Percentiles rank a stretch among this genome's conserved stretches.
These are phyloP conservation scores for Trypanosoma caninum DNA, from an alignment of 208 protist genomes.

Conservation along the genomic window DNA sequence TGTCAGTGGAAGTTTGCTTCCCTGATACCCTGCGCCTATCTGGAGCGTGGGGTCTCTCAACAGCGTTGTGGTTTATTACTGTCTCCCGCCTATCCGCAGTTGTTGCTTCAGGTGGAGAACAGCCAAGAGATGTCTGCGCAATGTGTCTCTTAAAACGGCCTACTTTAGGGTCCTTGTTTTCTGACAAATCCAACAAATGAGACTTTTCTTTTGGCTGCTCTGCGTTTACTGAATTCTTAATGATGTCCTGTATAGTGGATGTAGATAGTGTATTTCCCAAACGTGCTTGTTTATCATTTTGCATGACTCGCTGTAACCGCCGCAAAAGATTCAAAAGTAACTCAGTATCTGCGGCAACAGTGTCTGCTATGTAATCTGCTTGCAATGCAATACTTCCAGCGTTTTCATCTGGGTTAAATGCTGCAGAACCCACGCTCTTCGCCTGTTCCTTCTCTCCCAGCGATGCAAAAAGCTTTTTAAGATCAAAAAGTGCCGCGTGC, in stretches of 20 bases:
- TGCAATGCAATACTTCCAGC: conserved; percentile 1
- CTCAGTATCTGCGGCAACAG: not conserved
- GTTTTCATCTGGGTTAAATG: not conserved
- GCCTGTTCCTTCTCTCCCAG: not conserved
- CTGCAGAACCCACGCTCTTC: not conserved
- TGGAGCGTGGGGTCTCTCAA: not conserved
- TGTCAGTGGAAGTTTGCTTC: too few relatives aligned
- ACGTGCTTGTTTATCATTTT: not conserved
- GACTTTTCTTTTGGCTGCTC: not conserved
- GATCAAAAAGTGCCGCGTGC: not conserved
- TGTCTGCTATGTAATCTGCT: not conserved
- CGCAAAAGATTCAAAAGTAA: not conserved
- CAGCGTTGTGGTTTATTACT: not conserved
- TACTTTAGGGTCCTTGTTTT: too few relatives aligned
- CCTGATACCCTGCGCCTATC: too few relatives aligned
- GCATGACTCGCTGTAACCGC: not conserved
- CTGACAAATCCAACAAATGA: too few relatives aligned
- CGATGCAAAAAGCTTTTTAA: not conserved
- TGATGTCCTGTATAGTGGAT: too few relatives aligned
- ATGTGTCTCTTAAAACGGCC: too few relatives aligned
- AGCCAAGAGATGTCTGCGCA: too few relatives aligned
- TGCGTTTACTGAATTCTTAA: too few relatives aligned
- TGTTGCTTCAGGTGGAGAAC: too few relatives aligned
- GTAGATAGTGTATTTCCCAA: too few relatives aligned
- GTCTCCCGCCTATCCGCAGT: too few relatives aligned